Evolutionary conservation across 2,329 filamentous ascomycete species (phyloP).

Genomic region (Arthrocladium fulminans): DNA sequence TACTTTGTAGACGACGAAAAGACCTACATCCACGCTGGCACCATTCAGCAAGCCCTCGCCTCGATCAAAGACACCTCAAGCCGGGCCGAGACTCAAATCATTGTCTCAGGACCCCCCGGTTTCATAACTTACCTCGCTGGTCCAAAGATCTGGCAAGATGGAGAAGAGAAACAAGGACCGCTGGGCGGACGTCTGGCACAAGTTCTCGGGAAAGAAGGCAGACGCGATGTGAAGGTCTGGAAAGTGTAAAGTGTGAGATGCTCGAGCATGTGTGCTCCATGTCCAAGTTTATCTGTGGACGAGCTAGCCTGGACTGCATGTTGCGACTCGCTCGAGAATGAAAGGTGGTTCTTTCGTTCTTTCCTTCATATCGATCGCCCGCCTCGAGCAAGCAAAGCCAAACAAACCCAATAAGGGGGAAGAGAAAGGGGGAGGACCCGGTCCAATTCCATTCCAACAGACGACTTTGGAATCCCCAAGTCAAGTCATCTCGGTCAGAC

Average conservation of each 20-base stretch:
- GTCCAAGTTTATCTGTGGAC: neutral
- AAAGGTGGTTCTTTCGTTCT: neutral
- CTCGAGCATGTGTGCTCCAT: neutral
- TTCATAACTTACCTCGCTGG: conserved; percentile 78
- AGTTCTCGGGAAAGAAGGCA: conserved; percentile 14
- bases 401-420: too few species aligned
- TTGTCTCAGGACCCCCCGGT: conserved; percentile 84
- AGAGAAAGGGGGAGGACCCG: neutral
- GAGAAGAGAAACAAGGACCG: conserved; percentile 20
- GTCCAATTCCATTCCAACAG: neutral
- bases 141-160: conserved; percentile 44
- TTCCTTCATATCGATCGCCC: neutral
- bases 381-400: too few species aligned
- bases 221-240: conserved; percentile 18
- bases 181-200: conserved; percentile 17
- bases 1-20: conserved; percentile 79
- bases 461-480: neutral
- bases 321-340: neutral
- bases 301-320: neutral
- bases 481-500: neutral
- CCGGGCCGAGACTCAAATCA: conserved; percentile 54
- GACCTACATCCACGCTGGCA: conserved; percentile 50
- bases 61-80: conserved; percentile 9
- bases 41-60: conserved; percentile 33
- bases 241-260: conserved; percentile 14